A percentile compares a stretch with the other conserved stretches of the same genome.
These are phyloP conservation scores for Aspergillus chevalieri DNA, from an alignment of 2,329 filamentous ascomycete genomes.

Conservation along the genomic window DNA sequence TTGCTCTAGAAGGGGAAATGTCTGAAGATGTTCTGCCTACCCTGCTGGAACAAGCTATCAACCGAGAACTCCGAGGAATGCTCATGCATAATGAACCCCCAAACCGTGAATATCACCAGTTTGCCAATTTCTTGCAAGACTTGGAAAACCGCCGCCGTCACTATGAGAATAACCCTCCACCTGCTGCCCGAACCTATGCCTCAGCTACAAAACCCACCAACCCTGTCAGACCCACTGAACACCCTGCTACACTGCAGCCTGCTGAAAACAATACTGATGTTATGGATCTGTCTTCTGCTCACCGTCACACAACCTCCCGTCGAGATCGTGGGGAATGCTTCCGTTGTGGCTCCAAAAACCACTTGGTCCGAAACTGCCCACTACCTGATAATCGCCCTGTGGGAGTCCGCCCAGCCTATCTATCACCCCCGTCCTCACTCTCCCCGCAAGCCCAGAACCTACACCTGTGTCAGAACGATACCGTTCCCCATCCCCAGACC, in stretches of 20 bases:
- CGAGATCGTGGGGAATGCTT: too few species aligned
- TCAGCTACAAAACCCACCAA: not conserved
- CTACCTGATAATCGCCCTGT: too few species aligned
- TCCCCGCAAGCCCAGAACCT: not conserved
- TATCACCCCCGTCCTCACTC: not conserved
- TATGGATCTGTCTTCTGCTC: too few species aligned
- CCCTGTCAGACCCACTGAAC: not conserved
- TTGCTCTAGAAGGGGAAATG: not conserved
- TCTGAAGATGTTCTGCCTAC: not conserved
- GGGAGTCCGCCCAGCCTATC: not conserved
- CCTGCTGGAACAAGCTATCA: not conserved
- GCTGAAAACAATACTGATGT: too few species aligned
- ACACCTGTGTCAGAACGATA: not conserved
- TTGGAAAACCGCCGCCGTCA: not conserved
- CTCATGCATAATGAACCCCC: not conserved
- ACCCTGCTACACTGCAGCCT: not conserved
- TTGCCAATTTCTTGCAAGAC: not conserved
- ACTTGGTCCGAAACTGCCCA: too few species aligned
- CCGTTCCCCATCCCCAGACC: not conserved
- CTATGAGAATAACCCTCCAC: not conserved
- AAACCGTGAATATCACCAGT: not conserved
- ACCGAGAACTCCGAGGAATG: not conserved
- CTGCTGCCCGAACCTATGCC: not conserved
- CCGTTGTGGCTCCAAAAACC: too few species aligned
- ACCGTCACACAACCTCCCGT: too few species aligned